Base-by-base conservation (phyloP, 2,329 filamentous ascomycete genomes). In the Zasmidium citrigriseum region DNA sequence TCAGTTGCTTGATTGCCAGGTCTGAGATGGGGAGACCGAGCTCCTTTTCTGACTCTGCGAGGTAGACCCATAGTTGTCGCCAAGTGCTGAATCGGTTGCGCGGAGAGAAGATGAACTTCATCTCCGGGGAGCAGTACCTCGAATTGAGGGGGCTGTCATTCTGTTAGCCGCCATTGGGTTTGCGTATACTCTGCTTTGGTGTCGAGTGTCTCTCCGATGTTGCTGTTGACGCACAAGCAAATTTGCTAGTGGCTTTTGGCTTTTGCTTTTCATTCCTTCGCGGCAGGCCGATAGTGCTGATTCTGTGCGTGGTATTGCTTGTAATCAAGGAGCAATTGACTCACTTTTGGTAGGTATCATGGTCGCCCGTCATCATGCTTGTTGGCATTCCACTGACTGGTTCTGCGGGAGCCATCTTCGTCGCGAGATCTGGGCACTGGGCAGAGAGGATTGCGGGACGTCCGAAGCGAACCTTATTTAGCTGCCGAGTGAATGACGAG, bases 11-110 rank as follows among this genome's bases (percentile, higher is more conserved):
- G 54, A 82, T 73, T 1, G 78, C 80, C 44, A 93, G 82, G n/a
- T 85, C 83, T 14, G 84, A 86, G 71, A 96, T 93, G 46, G 77
- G 78, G 48, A 96, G 83, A 2, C 91, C 91, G 1, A 96, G 83
- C 74, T 93, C 89, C 73, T 87, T 87, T 80, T 96, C 89, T 10
- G 84, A 82, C 80, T 96, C 88, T 22, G 92, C 92, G 11, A 96
- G 88, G 77, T 83, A 87, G 46, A 93, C 79, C 93, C 93, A 97
- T 18, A 96, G 85, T 73, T 90, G 83, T 64, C 92, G 86, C 91
- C 91, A 96, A 55, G 86, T 91, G 45, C 85, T 87, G 74, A 87
- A 86, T 25, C 91, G 83, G 54, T 86, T 88, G 46, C 91, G 85
- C 59, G 88, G 85, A 67, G 87, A 88, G 81, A 96, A 97, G 61